Conservation (phyloP, 805 yeast species). For the Lipomyces sp. region DNA sequence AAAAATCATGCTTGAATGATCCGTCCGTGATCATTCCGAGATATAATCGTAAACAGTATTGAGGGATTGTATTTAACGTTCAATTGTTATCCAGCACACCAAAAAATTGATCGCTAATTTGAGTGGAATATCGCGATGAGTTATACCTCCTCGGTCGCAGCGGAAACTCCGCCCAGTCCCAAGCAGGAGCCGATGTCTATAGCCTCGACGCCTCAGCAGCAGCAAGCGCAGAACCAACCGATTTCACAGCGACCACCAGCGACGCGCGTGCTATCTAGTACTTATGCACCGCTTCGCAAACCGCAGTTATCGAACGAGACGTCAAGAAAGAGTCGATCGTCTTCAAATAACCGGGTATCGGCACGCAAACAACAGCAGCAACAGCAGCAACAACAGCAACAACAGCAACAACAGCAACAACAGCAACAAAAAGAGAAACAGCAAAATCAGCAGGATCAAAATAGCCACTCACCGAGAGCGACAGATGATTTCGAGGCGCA, state of each 20-base stretch:
- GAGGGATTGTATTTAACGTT: background rate
- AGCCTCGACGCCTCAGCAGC: conserved; percentile 1
- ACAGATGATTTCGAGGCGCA: conserved; percentile 51
- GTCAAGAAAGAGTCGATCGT: conserved; percentile 27
- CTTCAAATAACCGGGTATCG: conserved; percentile 25
- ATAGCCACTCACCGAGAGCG: conserved; percentile 19
- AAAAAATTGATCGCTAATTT: background rate
- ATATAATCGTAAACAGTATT: background rate
- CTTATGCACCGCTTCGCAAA: conserved; percentile 40
- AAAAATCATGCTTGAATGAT: background rate
- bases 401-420: conserved; percentile 8
- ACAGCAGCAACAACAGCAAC: conserved; percentile 7
- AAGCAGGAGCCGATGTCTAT: background rate
- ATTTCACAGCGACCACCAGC: conserved; percentile 5
- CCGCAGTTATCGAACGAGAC: conserved; percentile 29
- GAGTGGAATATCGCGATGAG: background rate
- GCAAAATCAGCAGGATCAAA: conserved; percentile 10
- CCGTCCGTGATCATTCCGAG: background rate
- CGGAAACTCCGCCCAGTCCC: background rate
- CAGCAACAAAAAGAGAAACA: conserved; percentile 10
- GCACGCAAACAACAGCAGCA: conserved; percentile 20
- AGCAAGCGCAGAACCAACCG: background rate
- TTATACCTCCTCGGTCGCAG: background rate
- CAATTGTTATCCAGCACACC: background rate
- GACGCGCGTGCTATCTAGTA: conserved; percentile 39